A percentile compares a stretch with the other conserved stretches of the same genome.
These are phyloP conservation scores for Catharanthus roseus DNA, from an alignment of 257 asterid species.

Conservation along the genomic window DNA sequence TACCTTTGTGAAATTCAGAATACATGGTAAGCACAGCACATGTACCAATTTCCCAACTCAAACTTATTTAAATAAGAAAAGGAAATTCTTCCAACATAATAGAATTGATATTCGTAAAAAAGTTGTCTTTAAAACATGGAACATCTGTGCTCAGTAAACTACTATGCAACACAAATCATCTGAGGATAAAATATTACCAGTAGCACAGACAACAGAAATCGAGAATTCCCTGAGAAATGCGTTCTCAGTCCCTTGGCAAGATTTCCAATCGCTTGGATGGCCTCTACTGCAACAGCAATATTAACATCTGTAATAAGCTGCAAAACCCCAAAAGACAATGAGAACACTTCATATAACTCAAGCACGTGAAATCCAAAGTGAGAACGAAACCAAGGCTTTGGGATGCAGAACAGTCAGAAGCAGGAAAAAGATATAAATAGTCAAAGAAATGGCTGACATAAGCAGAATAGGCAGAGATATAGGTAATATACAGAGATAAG, in stretches of 20 bases:
- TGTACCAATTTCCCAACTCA: background rate
- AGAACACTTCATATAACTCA: constrained; percentile 16
- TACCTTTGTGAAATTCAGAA: background rate
- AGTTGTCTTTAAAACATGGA: background rate
- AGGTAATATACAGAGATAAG: background rate
- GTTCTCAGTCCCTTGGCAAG: constrained; percentile 95
- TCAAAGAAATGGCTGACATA: background rate
- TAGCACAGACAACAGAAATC: constrained; percentile 74
- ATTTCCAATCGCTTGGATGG: constrained; percentile 92
- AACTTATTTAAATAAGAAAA: background rate
- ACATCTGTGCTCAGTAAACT: background rate
- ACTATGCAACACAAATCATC: background rate
- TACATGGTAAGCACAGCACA: background rate
- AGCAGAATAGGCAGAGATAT: background rate
- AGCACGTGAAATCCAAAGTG: constrained; percentile 8
- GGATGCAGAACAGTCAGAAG: background rate
- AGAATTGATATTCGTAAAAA: background rate
- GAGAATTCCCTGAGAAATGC: constrained; percentile 76
- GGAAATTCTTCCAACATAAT: background rate
- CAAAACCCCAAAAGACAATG: constrained; percentile 27
- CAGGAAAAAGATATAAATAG: background rate
- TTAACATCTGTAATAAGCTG: constrained; percentile 98
- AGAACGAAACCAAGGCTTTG: background rate
- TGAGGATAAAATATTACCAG: constrained; percentile 50
- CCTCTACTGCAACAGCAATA: constrained; percentile 99